Evolutionary conservation across 139 green algal species (phyloP), one percentile per base, ranked within the genome.

Genomic region (Chlamydomonas eustigma): DNA sequence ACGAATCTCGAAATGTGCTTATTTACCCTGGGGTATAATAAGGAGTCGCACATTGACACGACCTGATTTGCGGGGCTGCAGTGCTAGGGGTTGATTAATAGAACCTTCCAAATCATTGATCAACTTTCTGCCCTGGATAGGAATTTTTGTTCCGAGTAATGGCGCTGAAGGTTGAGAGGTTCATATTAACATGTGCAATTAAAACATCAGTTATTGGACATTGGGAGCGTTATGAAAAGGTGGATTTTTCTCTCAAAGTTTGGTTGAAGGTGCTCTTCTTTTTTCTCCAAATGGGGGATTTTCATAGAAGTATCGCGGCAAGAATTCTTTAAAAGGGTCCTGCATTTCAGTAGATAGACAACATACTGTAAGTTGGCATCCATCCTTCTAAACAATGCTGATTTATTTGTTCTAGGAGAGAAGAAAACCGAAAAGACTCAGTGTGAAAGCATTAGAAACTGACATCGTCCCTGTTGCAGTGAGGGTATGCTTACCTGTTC

Each of bases 261-360:
- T 28, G 80, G 97, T 97, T 0, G 93, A 94, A 5, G 93, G 93
- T n/a, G 93, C 93, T 63, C 87, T 82, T 0, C 83, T 72, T 36
- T 79, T 35, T 8, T 78, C 81, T 1, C 76, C 76, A 3, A 82
- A 69, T 73, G 90, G 39, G 72, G 82, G 1, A 78, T 76, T 75
- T 76, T 97, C 93, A 44, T 94, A 96, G 33, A 91, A 28, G 38
- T 91, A 6, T 0, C 93, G 83, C 0, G 76, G 73, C 39, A 91
- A 32, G 6, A 96, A 74, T 18, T 91, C 83, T 8, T 33, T 80
- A 83, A 97, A 97, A 0, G 94, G 94, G 78, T 98, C 93, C 1
- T 68, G n/a, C 44, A 58, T 12, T 28, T 58, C 12, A 58, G 44
- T 18, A 58, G 44, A 58, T 58, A 12, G 18, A 18, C 12, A 18